Percentiles rank a stretch among this genome's conserved stretches.
Evolutionary conservation across 1,284 basidiomycete species (phyloP).

Genomic region (Acaromyces ingoldii): DNA sequence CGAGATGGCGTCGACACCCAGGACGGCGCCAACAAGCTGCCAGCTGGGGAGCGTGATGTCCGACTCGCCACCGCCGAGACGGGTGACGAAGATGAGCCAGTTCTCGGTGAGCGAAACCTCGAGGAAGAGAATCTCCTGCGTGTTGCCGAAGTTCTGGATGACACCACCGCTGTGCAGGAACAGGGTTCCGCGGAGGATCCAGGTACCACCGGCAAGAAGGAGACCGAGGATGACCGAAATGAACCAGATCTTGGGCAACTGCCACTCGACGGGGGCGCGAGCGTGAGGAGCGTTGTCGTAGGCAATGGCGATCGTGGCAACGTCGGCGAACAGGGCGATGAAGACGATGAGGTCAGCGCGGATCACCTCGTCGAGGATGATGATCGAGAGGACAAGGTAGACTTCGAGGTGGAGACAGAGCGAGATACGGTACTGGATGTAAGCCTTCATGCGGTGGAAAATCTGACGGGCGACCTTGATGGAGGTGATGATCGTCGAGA

Average conservation of each 20-base stretch:
- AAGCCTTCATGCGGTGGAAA: conserved; percentile 61
- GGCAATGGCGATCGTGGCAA: conserved; percentile 57
- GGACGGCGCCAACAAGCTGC: conserved; percentile 57
- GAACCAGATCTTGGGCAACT: conserved; percentile 60
- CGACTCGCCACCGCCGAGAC: conserved; percentile 48
- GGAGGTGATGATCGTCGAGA: conserved; percentile 57
- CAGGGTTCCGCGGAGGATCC: conserved; percentile 58
- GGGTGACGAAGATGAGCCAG: conserved; percentile 59
- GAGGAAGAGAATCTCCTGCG: conserved; percentile 59
- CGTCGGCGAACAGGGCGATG: conserved; percentile 60
- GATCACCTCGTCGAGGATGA: conserved; percentile 59
- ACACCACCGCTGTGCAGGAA: conserved; percentile 57
- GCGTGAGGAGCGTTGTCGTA: conserved; percentile 58
- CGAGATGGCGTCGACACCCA: conserved; percentile 58
- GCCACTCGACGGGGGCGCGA: conserved; percentile 59
- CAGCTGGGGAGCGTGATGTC: conserved; percentile 55
- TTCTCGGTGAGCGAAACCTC: conserved; percentile 60
- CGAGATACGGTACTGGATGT: conserved; percentile 54
- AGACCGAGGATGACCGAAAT: conserved; percentile 56
- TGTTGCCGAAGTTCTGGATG: conserved; percentile 58
- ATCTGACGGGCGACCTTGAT: conserved; percentile 61
- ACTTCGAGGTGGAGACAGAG: conserved; percentile 60
- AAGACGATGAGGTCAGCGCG: conserved; percentile 60
- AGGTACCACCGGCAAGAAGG: conserved; percentile 57
- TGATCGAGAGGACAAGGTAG: conserved; percentile 57